Conservation (phyloP, 2,329 filamentous ascomycete species). For the Pseudocercospora pini-densiflorae region DNA sequence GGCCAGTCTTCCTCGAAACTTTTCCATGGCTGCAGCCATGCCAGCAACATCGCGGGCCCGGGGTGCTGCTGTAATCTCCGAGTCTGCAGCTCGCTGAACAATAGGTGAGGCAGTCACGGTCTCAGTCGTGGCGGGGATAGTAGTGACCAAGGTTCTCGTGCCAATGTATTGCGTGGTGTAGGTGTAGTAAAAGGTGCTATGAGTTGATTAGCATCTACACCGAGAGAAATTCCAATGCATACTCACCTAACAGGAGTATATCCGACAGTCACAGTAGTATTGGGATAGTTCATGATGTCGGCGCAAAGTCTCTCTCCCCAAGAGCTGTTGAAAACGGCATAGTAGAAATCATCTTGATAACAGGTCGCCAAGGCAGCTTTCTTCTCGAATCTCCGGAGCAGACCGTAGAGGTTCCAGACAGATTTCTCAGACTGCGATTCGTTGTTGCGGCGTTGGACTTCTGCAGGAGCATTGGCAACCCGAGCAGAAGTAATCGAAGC, state of each 20-base stretch:
- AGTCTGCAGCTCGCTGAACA: constrained; percentile 27
- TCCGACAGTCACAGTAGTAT: constrained; percentile 32
- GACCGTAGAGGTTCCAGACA: constrained; percentile 31
- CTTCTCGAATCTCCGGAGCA: constrained; percentile 26
- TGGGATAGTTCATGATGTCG: constrained; percentile 32
- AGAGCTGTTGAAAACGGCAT: constrained; percentile 30
- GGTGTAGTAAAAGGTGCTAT: constrained; percentile 26
- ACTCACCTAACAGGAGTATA: constrained; percentile 38
- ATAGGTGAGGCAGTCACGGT: constrained; percentile 33
- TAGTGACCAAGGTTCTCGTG: constrained; percentile 25
- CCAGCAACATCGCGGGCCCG: constrained; percentile 14
- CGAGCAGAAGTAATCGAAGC: constrained; percentile 32
- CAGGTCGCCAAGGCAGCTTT: constrained; percentile 24
- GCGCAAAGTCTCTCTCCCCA: constrained; percentile 35
- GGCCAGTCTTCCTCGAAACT: constrained; percentile 27
- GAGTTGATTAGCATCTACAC: constrained; percentile 8
- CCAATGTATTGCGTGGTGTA: constrained; percentile 28
- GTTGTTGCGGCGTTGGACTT: constrained; percentile 28
- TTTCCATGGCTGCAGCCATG: constrained; percentile 21
- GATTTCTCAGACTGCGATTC: constrained; percentile 14
- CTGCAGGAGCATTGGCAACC: constrained; percentile 25
- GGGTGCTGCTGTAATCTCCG: constrained; percentile 24
- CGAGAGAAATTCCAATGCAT: background rate
- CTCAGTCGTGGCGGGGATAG: constrained; percentile 32
- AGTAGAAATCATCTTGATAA: constrained; percentile 30